phyloP scores from a whole-genome alignment of 441 rosid species.

The Gossypium aridum region DNA sequence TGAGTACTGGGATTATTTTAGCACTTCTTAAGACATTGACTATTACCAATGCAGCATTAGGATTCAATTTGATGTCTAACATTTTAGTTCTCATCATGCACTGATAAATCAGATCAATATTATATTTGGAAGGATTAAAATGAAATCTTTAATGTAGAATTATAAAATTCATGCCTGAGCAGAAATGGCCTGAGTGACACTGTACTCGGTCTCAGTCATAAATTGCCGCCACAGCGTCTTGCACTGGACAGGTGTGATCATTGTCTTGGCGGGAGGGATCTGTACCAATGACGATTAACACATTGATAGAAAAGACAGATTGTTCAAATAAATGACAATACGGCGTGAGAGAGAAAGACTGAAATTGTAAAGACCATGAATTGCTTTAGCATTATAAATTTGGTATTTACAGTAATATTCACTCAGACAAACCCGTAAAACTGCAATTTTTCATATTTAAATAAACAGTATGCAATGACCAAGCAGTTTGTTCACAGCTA shows the following conservation, averaged over 20 bases:
- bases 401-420: not conserved
- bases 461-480: not conserved
- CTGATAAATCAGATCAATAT: not conserved
- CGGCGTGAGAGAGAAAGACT: not conserved
- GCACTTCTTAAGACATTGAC: not conserved
- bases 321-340: not conserved
- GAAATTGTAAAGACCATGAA: not conserved
- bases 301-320: not conserved
- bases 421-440: not conserved
- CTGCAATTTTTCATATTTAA: not conserved
- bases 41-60: not conserved
- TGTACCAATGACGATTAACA: constrained; percentile 17
- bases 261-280: constrained; percentile 69
- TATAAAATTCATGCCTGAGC: constrained; percentile 64
- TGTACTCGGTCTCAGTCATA: constrained; percentile 85
- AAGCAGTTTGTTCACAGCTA: not conserved
- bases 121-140: not conserved
- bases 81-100: not conserved
- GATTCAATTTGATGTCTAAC: not conserved
- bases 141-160: not conserved
- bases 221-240: constrained; percentile 97
- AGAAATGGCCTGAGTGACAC: constrained; percentile 91
- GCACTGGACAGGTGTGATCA: constrained; percentile 96
- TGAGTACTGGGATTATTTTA: not conserved
- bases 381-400: not conserved